phyloP scores from a whole-genome alignment of 495 filamentous ascomycete species.

The Hypoxylon fragiforme region DNA sequence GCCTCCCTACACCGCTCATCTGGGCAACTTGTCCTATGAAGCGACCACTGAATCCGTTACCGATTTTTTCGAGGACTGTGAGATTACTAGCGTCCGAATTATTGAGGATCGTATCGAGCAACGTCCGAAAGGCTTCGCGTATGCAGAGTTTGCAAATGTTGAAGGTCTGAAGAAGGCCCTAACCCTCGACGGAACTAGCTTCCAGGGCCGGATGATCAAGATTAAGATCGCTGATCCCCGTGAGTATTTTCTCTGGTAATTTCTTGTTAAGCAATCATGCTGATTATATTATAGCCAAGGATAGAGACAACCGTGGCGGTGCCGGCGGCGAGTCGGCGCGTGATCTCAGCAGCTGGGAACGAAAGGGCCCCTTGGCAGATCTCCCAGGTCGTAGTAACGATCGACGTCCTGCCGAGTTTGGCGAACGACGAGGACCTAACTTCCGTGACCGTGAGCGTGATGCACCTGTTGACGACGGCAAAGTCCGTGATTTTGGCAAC shows the following conservation, averaged over 20 bases:
- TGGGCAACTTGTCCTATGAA: conserved; percentile 96
- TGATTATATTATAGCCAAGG: conserved; percentile 67
- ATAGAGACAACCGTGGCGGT: conserved; percentile 54
- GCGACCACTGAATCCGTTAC: conserved; percentile 77
- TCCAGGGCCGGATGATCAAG: conserved; percentile 84
- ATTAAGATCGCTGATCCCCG: conserved; percentile 64
- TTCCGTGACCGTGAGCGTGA: too few species aligned
- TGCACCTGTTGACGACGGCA: conserved; percentile 67
- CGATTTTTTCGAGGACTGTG: conserved; percentile 82
- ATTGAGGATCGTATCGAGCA: conserved; percentile 92
- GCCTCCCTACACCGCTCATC: conserved; percentile 92
- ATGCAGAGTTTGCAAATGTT: conserved; percentile 87
- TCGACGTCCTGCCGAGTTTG: conserved; percentile 51
- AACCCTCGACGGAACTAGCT: conserved; percentile 72
- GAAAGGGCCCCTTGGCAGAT: conserved; percentile 85
- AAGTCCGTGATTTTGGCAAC: conserved; percentile 82
- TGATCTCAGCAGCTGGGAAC: conserved; percentile 80
- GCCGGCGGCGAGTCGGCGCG: conserved; percentile 58
- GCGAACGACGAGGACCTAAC: conserved; percentile 43
- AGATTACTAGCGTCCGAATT: conserved; percentile 86
- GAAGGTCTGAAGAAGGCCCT: conserved; percentile 92
- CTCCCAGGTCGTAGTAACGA: conserved; percentile 58
- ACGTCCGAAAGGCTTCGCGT: conserved; percentile 96
- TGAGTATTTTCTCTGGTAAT: conserved; percentile 24
- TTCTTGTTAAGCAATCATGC: conserved; percentile 1